A percentile compares a stretch with the other conserved stretches of the same genome.
Conservation (phyloP, 2,329 filamentous ascomycete genomes). For the Colletotrichum orchidophilum region DNA sequence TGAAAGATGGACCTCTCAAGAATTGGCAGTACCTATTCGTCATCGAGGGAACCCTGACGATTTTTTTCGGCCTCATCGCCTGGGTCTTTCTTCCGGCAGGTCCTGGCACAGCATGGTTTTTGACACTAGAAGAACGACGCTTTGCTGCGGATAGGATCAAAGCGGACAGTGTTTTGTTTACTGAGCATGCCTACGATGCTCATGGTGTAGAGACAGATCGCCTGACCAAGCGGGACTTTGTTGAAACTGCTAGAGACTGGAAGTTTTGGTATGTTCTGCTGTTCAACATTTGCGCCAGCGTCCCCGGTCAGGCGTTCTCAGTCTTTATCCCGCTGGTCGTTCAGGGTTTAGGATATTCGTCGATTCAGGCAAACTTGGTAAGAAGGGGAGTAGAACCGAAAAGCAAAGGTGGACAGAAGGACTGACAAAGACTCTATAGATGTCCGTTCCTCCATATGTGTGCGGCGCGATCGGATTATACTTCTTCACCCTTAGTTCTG, state of each 20-base stretch:
- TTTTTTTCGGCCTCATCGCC: conserved; percentile 47
- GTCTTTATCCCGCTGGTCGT: conserved; percentile 47
- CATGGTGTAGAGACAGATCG: conserved; percentile 35
- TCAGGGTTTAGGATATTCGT: conserved; percentile 41
- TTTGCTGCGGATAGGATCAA: conserved; percentile 47
- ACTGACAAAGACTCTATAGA: conserved; percentile 30
- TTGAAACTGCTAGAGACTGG: conserved; percentile 47
- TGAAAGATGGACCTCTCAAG: conserved; percentile 43
- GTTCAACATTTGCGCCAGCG: conserved; percentile 45
- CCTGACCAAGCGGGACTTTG: conserved; percentile 41
- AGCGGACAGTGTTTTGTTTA: conserved; percentile 43
- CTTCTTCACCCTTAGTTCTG: conserved; percentile 42
- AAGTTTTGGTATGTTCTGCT: conserved; percentile 46
- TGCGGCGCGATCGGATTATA: conserved; percentile 42
- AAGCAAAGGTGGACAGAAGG: background rate
- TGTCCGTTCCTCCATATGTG: conserved; percentile 45
- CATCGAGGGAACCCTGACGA: conserved; percentile 52
- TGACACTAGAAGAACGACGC: conserved; percentile 46
- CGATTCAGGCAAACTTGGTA: conserved; percentile 40
- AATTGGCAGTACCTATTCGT: conserved; percentile 57
- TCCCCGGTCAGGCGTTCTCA: conserved; percentile 44
- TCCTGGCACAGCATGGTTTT: conserved; percentile 49
- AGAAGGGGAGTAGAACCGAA: background rate
- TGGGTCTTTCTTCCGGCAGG: conserved; percentile 49
- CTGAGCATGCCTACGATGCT: conserved; percentile 40